Evolutionary conservation across 129 eudicot species (phyloP).

Genomic region (Rutidosis leptorrhynchoides): DNA sequence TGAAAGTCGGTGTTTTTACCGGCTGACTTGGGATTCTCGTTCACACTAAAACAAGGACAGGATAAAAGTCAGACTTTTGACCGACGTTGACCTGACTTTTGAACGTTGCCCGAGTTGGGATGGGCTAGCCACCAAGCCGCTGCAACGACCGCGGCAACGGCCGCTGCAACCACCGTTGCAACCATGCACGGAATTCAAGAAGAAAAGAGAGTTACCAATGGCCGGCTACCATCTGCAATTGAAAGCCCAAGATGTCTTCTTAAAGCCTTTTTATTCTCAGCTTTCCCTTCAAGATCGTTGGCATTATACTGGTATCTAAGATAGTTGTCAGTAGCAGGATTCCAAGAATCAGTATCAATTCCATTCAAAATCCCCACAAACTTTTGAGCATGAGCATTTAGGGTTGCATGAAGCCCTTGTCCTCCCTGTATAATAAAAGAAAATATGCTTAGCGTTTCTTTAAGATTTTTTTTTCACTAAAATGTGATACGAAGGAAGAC

Average conservation of each 20-base stretch:
- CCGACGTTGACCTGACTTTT: too few relatives aligned
- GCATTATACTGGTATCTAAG: conserved; percentile 72
- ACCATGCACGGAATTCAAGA: too few relatives aligned
- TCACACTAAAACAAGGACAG: too few relatives aligned
- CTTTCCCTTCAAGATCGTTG: conserved; percentile 71
- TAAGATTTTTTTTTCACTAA: neutral
- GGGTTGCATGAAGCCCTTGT: conserved; percentile 80
- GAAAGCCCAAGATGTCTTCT: conserved; percentile 71
- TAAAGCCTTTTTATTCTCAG: conserved; percentile 69
- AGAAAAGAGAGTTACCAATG: conserved; percentile 52
- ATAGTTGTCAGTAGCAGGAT: conserved; percentile 84
- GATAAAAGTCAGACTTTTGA: too few relatives aligned
- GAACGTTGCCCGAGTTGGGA: too few relatives aligned
- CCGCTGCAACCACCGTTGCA: too few relatives aligned
- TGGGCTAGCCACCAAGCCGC: too few relatives aligned
- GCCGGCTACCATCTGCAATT: conserved; percentile 50
- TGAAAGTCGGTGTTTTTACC: too few relatives aligned
- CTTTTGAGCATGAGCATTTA: conserved; percentile 79
- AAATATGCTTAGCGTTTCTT: too few relatives aligned
- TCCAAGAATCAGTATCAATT: conserved; percentile 93
- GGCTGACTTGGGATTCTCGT: too few relatives aligned
- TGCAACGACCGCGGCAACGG: too few relatives aligned
- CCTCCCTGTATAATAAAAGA: conserved; percentile 68
- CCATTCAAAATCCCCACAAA: conserved; percentile 94
- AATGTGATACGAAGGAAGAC: neutral